Base-by-base conservation (phyloP, 208 protist species). In the Tritrichomonas foetus region DNA sequence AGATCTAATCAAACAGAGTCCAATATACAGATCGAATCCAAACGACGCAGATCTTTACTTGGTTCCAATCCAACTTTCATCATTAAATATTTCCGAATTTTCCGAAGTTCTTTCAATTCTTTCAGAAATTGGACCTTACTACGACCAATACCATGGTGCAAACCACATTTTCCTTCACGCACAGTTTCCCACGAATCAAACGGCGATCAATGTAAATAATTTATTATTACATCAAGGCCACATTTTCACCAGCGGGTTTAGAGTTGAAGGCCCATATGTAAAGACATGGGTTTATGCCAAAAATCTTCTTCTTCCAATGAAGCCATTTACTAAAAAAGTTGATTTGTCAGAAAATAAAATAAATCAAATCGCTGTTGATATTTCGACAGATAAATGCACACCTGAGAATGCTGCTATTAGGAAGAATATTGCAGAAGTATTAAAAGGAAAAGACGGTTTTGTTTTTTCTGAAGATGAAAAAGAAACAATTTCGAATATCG, bases 261-360 rank as follows among this genome's bases (percentile, higher is more conserved):
- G 27, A 8, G 39, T 82, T 82, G 74, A 82, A 50, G 74, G 74
- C 20, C 14, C 33, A 3, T 47, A 39, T 41, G 74, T 82, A 2
- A 82, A 82, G 30, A 82, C 74, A n/a, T 82, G 74, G 74, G 74
- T 82, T 22, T 82, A 47, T 82, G 74, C 74, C 3, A 82, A 82
- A 27, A 82, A 82, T 50, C 22, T 82, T 30, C 33, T 82, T 44
- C 74, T 82, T 27, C 74, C 74, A 27, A 11, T 82, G 30, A 44
- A 82, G 22, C 74, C 74, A 50, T 30, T 50, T n/a, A 47, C 74
- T 30, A 82, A 82, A 47, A 50, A 50, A 8, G 74, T 82, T 53
- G 74, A 82, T 27, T 33, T 47, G 47, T 11, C 14, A n/a, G 14
- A 8, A 44, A 50, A 44, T 30, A 82, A 82, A 20, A 82, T 50